A percentile compares a stretch with the other conserved stretches of the same genome.
phyloP scores from a whole-genome alignment of 371 early-diverging fungal genomes.

The Fennellomyces sp. region DNA sequence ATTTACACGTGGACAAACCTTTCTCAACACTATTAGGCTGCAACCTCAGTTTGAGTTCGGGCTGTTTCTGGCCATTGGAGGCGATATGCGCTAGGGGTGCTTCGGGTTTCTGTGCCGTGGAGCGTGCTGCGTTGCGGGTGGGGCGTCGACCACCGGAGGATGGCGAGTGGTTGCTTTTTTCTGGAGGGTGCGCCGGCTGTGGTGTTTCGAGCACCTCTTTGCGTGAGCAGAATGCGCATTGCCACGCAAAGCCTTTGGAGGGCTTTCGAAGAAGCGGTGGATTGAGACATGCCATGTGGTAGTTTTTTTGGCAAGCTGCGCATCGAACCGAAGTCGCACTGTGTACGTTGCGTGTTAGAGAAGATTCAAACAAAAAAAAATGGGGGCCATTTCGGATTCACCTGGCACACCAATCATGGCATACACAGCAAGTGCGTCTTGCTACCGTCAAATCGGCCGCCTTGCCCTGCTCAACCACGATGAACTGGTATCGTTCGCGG shows the following conservation, averaged over 20 bases:
- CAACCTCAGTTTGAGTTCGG: slow-evolving; percentile 1
- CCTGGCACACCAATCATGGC: slow-evolving; percentile 79
- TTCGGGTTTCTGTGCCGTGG: slow-evolving; percentile 11
- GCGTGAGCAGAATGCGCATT: slow-evolving; percentile 72
- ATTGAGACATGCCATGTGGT: slow-evolving; percentile 77
- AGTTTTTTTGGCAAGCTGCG: slow-evolving; percentile 70
- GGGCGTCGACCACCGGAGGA: slow-evolving; percentile 8
- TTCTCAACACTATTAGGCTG: background rate
- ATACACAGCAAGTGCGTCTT: slow-evolving; percentile 74
- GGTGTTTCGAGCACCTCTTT: slow-evolving; percentile 13
- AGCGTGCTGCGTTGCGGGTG: slow-evolving; percentile 6
- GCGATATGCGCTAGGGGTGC: slow-evolving; percentile 7
- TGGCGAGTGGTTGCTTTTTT: slow-evolving; percentile 21
- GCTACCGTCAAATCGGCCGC: slow-evolving; percentile 74
- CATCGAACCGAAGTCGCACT: slow-evolving; percentile 67
- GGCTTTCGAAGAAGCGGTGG: slow-evolving; percentile 77
- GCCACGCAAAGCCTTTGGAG: slow-evolving; percentile 83
- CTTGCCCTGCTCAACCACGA: slow-evolving; percentile 84
- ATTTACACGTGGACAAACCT: slow-evolving; percentile 1
- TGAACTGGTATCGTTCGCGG: slow-evolving; percentile 70
- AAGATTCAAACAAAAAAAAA: background rate
- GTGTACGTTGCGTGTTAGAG: slow-evolving; percentile 1
- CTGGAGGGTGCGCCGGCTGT: background rate
- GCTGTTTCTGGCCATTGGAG: slow-evolving; percentile 11
- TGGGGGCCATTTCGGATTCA: slow-evolving; percentile 20